A percentile compares a stretch with the other conserved stretches of the same genome.
These are phyloP conservation scores for Lasiosphaeria miniovina DNA, from an alignment of 495 filamentous ascomycete genomes.

Conservation along the genomic window DNA sequence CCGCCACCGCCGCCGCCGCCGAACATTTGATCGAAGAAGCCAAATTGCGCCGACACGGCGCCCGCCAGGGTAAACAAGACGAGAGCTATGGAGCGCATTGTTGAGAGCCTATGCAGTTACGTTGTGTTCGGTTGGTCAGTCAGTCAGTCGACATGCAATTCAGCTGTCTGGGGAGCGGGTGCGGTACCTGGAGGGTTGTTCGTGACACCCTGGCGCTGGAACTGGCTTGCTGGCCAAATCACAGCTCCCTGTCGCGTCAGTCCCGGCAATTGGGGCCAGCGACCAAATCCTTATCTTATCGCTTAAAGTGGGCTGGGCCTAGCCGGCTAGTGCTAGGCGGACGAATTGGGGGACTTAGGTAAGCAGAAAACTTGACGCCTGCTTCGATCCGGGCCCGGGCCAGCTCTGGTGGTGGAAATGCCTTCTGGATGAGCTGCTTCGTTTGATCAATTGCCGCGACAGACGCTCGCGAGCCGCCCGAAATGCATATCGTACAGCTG, in stretches of 20 bases:
- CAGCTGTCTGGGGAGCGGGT: not conserved
- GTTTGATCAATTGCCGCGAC: conserved; percentile 20
- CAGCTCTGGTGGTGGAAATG: too few species aligned
- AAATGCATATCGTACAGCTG: conserved; percentile 54
- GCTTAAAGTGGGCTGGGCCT: too few species aligned
- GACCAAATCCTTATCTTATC: too few species aligned
- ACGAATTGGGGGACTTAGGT: conserved; percentile 28
- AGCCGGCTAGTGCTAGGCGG: not conserved
- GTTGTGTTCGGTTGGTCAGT: not conserved
- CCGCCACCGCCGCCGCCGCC: conserved; percentile 37
- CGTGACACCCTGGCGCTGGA: not conserved
- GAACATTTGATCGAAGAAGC: conserved; percentile 82
- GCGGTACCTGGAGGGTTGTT: not conserved
- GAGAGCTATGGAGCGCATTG: conserved; percentile 34
- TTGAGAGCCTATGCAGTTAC: not conserved
- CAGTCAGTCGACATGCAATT: not conserved
- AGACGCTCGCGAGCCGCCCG: conserved; percentile 14
- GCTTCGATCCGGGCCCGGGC: conserved; percentile 1
- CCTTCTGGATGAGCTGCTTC: too few species aligned
- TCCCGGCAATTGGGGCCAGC: not conserved
- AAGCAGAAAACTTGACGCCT: conserved; percentile 41
- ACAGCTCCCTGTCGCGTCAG: not conserved
- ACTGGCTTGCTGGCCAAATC: conserved; percentile 23
- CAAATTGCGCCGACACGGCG: conserved; percentile 61
- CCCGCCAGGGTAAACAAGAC: conserved; percentile 31